phyloP scores from a whole-genome alignment of 306 rosid genomes.

The Cyclanthera cordifolia region DNA sequence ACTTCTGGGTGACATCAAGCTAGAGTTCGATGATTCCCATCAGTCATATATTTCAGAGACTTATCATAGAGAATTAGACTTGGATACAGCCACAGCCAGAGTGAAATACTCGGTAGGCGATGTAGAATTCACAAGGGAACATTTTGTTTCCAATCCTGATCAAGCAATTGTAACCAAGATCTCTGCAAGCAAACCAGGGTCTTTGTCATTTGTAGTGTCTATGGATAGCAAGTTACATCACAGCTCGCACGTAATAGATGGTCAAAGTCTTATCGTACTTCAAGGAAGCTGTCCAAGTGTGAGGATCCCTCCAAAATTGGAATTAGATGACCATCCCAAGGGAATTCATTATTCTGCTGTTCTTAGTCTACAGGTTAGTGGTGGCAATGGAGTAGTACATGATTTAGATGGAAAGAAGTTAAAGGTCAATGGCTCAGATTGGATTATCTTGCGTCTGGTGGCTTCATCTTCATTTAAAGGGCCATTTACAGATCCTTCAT shows the following conservation, averaged over 20 bases:
- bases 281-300: conserved; percentile 66
- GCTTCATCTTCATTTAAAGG: conserved; percentile 76
- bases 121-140: conserved; percentile 67
- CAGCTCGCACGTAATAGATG: conserved; percentile 24
- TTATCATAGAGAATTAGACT: conserved; percentile 65
- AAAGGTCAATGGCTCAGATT: conserved; percentile 62
- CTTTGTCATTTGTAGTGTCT: conserved; percentile 56
- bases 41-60: conserved; percentile 41
- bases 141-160: conserved; percentile 67
- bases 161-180: conserved; percentile 66
- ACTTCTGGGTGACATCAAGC: conserved; percentile 65
- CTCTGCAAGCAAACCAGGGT: conserved; percentile 54
- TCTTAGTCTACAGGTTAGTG: conserved; percentile 68
- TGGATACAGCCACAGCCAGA: conserved; percentile 60
- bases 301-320: conserved; percentile 34
- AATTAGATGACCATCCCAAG: conserved; percentile 35
- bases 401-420: conserved; percentile 56
- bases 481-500: conserved; percentile 60
- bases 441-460: conserved; percentile 58
- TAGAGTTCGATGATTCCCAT: conserved; percentile 71
- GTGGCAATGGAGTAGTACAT: conserved; percentile 39
- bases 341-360: conserved; percentile 72
- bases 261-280: conserved; percentile 47
- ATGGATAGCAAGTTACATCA: conserved; percentile 68
- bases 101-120: conserved; percentile 59